phyloP scores from a whole-genome alignment of 2,329 filamentous ascomycete species.

The Pseudogymnoascus sp. region DNA sequence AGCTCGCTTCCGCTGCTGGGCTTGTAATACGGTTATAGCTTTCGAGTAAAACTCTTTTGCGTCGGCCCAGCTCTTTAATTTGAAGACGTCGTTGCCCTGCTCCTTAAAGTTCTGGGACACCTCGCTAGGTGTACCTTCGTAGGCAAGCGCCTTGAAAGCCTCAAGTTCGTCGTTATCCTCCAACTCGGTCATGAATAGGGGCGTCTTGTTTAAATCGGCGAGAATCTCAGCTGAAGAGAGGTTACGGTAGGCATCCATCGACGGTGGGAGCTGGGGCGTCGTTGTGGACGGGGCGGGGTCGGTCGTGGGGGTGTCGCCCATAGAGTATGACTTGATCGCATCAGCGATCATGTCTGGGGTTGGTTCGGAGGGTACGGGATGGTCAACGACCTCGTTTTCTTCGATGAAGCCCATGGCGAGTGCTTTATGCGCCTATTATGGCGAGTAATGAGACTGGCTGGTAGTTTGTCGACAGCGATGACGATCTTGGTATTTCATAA shows the following conservation, averaged over 20 bases:
- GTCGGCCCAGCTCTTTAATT: constrained; percentile 64
- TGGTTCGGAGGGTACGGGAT: neutral
- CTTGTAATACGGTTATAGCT: constrained; percentile 63
- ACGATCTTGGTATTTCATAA: neutral
- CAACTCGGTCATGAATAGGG: constrained; percentile 93
- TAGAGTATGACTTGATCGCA: constrained; percentile 27
- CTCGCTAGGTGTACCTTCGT: constrained; percentile 83
- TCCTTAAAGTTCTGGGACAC: constrained; percentile 79
- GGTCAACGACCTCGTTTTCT: constrained; percentile 11
- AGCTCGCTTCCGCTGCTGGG: constrained; percentile 50
- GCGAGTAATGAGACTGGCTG: neutral
- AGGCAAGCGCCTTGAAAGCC: constrained; percentile 80
- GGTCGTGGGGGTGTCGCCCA: neutral
- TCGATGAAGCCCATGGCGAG: constrained; percentile 13
- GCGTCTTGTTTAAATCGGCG: constrained; percentile 59
- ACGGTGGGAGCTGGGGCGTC: constrained; percentile 40
- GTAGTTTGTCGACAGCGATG: neutral
- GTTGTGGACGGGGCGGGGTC: constrained; percentile 12
- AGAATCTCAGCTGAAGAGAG: constrained; percentile 53
- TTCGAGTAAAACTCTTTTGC: constrained; percentile 89
- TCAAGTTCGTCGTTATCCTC: constrained; percentile 79
- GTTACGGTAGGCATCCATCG: constrained; percentile 47
- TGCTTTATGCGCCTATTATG: neutral
- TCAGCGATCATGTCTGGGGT: constrained; percentile 1
- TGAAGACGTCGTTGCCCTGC: constrained; percentile 84